Evolutionary conservation across 2,329 filamentous ascomycete genomes (phyloP).

Genomic region (Ceratocystis variospora): DNA sequence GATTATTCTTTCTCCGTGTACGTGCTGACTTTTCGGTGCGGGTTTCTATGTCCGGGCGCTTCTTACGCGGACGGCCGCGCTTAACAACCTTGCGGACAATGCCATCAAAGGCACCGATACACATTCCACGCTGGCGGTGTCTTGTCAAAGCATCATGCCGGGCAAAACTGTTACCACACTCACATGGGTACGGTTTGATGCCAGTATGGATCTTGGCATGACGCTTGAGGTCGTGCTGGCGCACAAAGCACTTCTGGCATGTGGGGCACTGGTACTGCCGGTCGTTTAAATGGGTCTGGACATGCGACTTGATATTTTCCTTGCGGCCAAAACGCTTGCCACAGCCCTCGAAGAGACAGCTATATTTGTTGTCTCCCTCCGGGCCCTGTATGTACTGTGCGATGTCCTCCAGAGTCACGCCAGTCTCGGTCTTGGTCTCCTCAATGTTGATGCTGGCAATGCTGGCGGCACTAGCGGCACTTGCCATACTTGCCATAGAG

Average conservation of each 20-base stretch:
- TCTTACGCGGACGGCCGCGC: slow-evolving; percentile 50
- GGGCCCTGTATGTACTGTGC: slow-evolving; percentile 59
- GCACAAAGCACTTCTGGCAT: slow-evolving; percentile 90
- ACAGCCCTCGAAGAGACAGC: slow-evolving; percentile 64
- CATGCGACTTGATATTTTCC: slow-evolving; percentile 96
- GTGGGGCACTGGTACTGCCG: slow-evolving; percentile 87
- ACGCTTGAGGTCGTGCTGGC: slow-evolving; percentile 91
- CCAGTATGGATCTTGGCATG: slow-evolving; percentile 96
- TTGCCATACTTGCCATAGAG: slow-evolving; percentile 44
- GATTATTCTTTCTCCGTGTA: slow-evolving; percentile 39
- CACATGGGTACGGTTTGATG: slow-evolving; percentile 87
- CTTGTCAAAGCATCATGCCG: slow-evolving; percentile 89
- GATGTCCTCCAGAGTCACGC: slow-evolving; percentile 76
- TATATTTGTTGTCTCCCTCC: slow-evolving; percentile 65
- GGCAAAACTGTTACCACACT: slow-evolving; percentile 88
- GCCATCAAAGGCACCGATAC: slow-evolving; percentile 84
- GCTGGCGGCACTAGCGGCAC: slow-evolving; percentile 45
- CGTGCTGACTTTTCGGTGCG: slow-evolving; percentile 42
- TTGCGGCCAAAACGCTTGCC: slow-evolving; percentile 88
- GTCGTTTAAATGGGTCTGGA: slow-evolving; percentile 95
- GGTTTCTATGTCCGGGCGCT: slow-evolving; percentile 42
- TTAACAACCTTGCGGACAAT: slow-evolving; percentile 46
- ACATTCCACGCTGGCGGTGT: slow-evolving; percentile 92
- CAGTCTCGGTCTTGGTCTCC: slow-evolving; percentile 59
- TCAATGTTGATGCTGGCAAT: slow-evolving; percentile 51